Conservation (phyloP, 179 eudicot species). For the Silene vulgaris region DNA sequence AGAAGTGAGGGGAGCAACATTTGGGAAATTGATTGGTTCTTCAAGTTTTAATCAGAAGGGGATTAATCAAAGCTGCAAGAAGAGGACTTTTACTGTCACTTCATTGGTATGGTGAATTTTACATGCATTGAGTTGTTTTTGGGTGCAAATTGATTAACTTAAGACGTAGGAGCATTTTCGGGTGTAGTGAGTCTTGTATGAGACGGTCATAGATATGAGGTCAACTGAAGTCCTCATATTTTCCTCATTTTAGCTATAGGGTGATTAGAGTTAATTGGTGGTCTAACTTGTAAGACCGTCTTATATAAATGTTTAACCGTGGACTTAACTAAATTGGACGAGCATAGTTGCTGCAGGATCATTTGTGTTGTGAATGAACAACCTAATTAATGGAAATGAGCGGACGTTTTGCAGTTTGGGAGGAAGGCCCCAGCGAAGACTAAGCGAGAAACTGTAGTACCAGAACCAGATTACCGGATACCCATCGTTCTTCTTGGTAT, state of each 20-base stretch:
- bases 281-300: too few relatives aligned
- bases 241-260: too few relatives aligned
- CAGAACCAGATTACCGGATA: slow-evolving; percentile 88
- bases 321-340: too few relatives aligned
- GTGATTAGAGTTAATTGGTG: too few relatives aligned
- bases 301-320: too few relatives aligned
- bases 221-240: too few relatives aligned
- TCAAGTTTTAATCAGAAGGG: slow-evolving; percentile 26
- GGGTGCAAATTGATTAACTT: slow-evolving; percentile 4
- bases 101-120: slow-evolving; percentile 43
- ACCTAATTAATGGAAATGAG: slow-evolving; percentile 2
- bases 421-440: slow-evolving; percentile 39
- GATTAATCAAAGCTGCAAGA: slow-evolving; percentile 26
- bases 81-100: slow-evolving; percentile 29
- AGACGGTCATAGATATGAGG: too few relatives aligned
- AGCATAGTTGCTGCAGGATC: neutral
- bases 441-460: slow-evolving; percentile 65
- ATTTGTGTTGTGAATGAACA: neutral
- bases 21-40: slow-evolving; percentile 26
- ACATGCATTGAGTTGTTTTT: slow-evolving; percentile 11
- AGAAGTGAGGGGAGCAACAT: slow-evolving; percentile 31
- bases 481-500: slow-evolving; percentile 83
- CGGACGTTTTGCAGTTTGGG: slow-evolving; percentile 53
- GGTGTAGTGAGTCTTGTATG: too few relatives aligned
- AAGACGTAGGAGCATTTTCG: too few relatives aligned